A percentile compares a stretch with the other conserved stretches of the same genome.
Evolutionary conservation across 2,329 filamentous ascomycete species (phyloP).

Genomic region (Colletotrichum sp.): DNA sequence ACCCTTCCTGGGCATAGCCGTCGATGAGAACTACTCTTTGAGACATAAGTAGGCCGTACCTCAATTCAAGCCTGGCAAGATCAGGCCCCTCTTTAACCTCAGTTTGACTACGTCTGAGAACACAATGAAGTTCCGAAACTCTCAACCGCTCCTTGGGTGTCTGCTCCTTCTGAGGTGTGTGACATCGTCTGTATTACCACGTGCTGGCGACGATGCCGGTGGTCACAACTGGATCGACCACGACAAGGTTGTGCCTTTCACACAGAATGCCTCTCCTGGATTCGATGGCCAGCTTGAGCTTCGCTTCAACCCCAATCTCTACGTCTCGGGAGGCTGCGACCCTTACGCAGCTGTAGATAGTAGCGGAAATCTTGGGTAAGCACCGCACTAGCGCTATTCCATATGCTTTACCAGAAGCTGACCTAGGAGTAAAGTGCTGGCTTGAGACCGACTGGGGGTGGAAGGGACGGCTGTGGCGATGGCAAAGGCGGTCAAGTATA

Average conservation of each 20-base stretch:
- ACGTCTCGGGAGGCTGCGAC: neutral
- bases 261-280: neutral
- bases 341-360: neutral
- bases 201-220: neutral
- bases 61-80: accelerated
- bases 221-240: neutral
- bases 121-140: neutral
- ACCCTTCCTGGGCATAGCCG: neutral
- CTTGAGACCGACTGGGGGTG: neutral
- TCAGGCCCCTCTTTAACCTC: neutral
- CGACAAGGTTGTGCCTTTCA: neutral
- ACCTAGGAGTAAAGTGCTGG: neutral
- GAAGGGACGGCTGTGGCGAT: neutral
- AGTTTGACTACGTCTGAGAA: neutral
- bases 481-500: neutral
- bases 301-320: neutral
- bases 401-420: neutral
- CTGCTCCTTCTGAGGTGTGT: neutral
- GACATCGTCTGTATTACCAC: neutral
- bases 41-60: neutral
- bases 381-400: neutral
- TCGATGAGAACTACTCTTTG: neutral
- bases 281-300: neutral
- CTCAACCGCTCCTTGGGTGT: neutral
- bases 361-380: neutral